Evolutionary conservation across 305 asterid species (phyloP).

Genomic region (Salvia sclarea): DNA sequence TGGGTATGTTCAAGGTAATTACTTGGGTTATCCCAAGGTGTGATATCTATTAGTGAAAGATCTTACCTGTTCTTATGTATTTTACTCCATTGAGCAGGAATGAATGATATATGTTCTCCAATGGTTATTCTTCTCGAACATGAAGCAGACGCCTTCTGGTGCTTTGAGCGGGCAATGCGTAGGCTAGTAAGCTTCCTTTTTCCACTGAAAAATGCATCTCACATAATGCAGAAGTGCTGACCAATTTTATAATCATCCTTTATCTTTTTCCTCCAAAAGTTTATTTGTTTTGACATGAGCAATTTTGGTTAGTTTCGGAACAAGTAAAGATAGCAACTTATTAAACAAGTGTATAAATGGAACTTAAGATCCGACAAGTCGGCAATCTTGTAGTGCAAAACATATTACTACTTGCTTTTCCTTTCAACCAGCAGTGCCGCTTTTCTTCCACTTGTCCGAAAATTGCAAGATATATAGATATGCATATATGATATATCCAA

Average conservation of each 20-base stretch:
- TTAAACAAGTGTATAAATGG: neutral
- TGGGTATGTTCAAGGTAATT: slow-evolving; percentile 96
- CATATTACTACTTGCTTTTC: neutral
- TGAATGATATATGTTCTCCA: slow-evolving; percentile 99
- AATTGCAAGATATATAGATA: slow-evolving; percentile 3
- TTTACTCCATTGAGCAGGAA: slow-evolving; percentile 58
- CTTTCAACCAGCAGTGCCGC: slow-evolving; percentile 5
- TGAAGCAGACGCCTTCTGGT: slow-evolving; percentile 99
- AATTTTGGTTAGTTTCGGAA: neutral
- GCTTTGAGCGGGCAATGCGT: slow-evolving; percentile 97
- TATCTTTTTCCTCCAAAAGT: slow-evolving; percentile 4
- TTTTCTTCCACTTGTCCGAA: neutral
- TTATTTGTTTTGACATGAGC: slow-evolving; percentile 12
- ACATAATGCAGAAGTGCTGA: neutral
- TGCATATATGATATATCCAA: slow-evolving; percentile 3
- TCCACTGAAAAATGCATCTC: slow-evolving; percentile 16
- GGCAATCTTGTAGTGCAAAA: slow-evolving; percentile 2
- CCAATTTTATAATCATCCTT: slow-evolving; percentile 2
- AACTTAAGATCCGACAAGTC: neutral
- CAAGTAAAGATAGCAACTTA: neutral
- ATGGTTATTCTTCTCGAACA: slow-evolving; percentile 79
- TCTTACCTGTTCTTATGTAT: slow-evolving; percentile 31
- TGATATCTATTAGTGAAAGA: slow-evolving; percentile 30
- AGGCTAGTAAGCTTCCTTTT: slow-evolving; percentile 63
- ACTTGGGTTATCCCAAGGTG: slow-evolving; percentile 24